Evolutionary conservation across 345 rosid genomes (phyloP).

Genomic region (Kandelia obovata): DNA sequence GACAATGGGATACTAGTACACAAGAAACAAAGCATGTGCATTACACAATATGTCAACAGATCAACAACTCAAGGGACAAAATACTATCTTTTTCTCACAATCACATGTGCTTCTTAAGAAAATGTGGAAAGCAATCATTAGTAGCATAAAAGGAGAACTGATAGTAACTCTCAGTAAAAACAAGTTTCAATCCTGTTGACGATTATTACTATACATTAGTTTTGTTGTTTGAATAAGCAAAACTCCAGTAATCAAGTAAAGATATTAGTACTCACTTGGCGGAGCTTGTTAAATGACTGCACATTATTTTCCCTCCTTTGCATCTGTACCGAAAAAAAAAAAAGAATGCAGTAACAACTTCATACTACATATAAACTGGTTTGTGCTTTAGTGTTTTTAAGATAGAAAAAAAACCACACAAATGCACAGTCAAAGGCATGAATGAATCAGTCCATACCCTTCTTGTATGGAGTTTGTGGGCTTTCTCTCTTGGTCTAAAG

Average conservation of each 20-base stretch:
- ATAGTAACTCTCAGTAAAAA: neutral
- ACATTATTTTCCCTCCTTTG: slow-evolving; percentile 99
- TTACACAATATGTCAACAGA: too few species aligned
- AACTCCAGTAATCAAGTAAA: neutral
- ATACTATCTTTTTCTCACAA: too few species aligned
- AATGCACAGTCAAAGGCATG: neutral
- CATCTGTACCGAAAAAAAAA: slow-evolving; percentile 54
- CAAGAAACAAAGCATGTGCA: too few species aligned
- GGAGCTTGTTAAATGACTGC: slow-evolving; percentile 98
- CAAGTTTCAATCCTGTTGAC: neutral
- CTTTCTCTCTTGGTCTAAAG: slow-evolving; percentile 95
- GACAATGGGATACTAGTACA: too few species aligned
- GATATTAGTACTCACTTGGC: slow-evolving; percentile 57
- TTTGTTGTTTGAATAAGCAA: neutral
- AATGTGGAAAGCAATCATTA: neutral
- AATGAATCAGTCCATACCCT: slow-evolving; percentile 45
- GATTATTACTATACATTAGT: neutral
- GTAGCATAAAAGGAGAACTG: neutral
- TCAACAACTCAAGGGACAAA: too few species aligned
- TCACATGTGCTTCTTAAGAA: too few species aligned
- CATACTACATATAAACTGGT: too few species aligned
- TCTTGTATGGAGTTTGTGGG: slow-evolving; percentile 94
- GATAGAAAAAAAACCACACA: too few species aligned
- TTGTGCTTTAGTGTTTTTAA: too few species aligned
- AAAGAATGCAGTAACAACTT: too few species aligned